phyloP scores from a whole-genome alignment of 2,329 filamentous ascomycete species.

The Venturia nashicola region DNA sequence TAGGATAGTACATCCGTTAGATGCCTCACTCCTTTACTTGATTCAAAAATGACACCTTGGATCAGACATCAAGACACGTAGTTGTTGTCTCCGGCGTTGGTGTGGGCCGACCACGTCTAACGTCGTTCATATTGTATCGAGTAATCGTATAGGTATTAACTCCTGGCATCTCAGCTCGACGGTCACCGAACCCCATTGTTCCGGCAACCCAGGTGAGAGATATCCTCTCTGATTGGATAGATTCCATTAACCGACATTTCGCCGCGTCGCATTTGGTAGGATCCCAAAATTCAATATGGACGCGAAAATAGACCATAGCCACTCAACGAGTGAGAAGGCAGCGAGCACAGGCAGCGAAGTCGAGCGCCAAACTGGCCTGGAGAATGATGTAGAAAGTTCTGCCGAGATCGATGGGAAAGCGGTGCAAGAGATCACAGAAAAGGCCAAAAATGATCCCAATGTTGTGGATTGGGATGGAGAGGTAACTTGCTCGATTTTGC shows the following conservation, averaged over 20 bases:
- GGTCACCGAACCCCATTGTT: too few species aligned
- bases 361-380: neutral
- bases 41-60: too few species aligned
- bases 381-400: neutral
- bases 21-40: too few species aligned
- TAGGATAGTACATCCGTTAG: too few species aligned
- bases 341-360: neutral
- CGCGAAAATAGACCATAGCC: neutral
- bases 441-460: neutral
- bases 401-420: neutral
- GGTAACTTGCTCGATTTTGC: neutral
- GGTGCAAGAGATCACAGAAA: neutral
- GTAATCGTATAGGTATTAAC: too few species aligned
- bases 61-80: too few species aligned
- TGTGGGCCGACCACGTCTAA: too few species aligned
- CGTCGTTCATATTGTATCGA: too few species aligned
- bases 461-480: constrained; percentile 49
- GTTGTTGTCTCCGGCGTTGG: too few species aligned
- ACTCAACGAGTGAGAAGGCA: neutral
- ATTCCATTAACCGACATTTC: neutral
- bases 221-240: too few species aligned
- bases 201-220: too few species aligned
- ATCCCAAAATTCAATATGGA: neutral
- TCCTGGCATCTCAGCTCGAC: too few species aligned
- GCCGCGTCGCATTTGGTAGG: neutral